Base-by-base conservation (phyloP, 2,329 filamentous ascomycete species). In the Neofusicoccum sp. region DNA sequence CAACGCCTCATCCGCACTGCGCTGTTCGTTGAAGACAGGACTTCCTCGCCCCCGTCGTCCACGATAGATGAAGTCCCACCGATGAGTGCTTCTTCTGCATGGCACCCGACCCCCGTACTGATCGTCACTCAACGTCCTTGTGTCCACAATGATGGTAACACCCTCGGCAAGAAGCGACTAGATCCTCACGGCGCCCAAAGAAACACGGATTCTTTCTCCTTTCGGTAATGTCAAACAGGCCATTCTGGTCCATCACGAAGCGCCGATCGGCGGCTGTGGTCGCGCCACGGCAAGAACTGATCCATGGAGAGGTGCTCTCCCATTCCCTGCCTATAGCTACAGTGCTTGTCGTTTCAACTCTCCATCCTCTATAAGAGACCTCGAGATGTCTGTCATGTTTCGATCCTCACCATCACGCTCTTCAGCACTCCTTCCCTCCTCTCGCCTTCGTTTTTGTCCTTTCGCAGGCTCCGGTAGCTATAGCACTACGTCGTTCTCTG, bases 381-480 rank as follows among this genome's bases (percentile, higher is more conserved):
- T 56, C 51, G n/a, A 33, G 36, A n/a, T 33, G 8, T 56, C 51
- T 2, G 36, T n/a, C 38, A 9, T 33, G 6, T 9, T 16, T 14
- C 4, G 33, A 24, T 41, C 8, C 12, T 24, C 51, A 56, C 14
- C 8, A 43, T 7, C 51, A 43, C 51, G 26, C 51, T 33, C 51
- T 56, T 58, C 54, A 58, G 41, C 20, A 45, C 30, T n/a, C 30
- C 14, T n/a, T 33, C 53, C 31, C 28, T 44, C 31, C 41, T 5
- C 31, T 38, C 30, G 43, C 43, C 54, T 28, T 58, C 54, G 20
- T 47, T 56, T 20, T 20, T 38, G 24, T 45, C 41, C 38, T n/a
- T n/a, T 47, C 38, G 41, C 54, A 58, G 31, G 54, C 54, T 58
- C 54, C 54, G 54, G 54, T 38, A 58, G 54, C 54, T 47, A 20